Conservation (phyloP, 2,329 filamentous ascomycete species). For the Aspergillus versicolor region DNA sequence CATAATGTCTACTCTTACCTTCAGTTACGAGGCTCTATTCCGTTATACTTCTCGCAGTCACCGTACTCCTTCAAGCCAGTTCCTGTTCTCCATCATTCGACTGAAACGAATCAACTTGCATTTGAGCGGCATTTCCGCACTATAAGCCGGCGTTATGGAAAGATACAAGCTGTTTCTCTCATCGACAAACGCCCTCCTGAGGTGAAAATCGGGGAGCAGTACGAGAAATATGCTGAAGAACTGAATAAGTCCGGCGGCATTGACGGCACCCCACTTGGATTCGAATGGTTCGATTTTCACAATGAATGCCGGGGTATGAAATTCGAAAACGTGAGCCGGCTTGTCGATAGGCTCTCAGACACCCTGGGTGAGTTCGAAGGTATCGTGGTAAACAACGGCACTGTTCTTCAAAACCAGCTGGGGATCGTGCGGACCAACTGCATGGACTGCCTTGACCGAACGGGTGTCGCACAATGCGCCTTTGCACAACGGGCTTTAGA, state of each 20-base stretch:
- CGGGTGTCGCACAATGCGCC: constrained; percentile 92
- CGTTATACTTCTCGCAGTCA: constrained; percentile 90
- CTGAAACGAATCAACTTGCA: constrained; percentile 73
- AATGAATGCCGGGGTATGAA: constrained; percentile 91
- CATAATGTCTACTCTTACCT: constrained; percentile 75
- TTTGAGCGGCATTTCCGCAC: constrained; percentile 76
- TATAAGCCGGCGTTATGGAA: constrained; percentile 68
- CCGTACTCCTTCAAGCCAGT: constrained; percentile 90
- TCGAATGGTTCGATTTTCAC: constrained; percentile 99
- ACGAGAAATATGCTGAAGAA: constrained; percentile 64
- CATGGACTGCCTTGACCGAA: constrained; percentile 97
- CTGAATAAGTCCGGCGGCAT: constrained; percentile 64
- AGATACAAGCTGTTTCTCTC: constrained; percentile 75
- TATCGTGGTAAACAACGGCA: constrained; percentile 57
- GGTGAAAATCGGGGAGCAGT: constrained; percentile 73
- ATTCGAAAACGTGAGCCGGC: constrained; percentile 85
- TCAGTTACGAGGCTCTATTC: constrained; percentile 87
- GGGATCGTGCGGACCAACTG: constrained; percentile 93
- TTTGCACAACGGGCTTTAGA: constrained; percentile 83
- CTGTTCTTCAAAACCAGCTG: constrained; percentile 54
- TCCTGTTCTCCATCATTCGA: constrained; percentile 77
- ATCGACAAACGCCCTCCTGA: constrained; percentile 89
- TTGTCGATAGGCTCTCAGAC: constrained; percentile 68
- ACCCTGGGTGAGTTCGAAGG: constrained; percentile 71
- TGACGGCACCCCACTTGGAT: constrained; percentile 57